Base-by-base conservation (phyloP, 2,329 filamentous ascomycete genomes). In the Diaporthe helianthi region DNA sequence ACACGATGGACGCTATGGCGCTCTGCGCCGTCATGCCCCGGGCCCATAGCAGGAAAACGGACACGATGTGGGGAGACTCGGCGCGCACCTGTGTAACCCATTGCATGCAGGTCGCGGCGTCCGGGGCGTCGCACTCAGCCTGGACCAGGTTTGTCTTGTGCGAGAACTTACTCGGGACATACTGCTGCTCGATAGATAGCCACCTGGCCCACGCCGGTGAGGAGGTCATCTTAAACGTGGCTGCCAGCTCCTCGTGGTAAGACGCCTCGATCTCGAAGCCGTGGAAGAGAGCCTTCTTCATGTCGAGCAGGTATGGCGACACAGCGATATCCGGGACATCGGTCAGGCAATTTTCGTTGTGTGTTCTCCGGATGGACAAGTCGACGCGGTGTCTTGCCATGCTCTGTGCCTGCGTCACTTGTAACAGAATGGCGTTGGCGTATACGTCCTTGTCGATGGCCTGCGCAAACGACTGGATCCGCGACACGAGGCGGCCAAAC, bases 21-120 rank as follows among this genome's bases (percentile, higher is more conserved):
- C 74, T 71, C 65, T 76, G 75, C 26, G 72, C 74, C 6, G 74
- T 76, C 75, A 76, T 76, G 31, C 74, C 75, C n/a, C 71, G 72
- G 2, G 75, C 75, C 75, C 75, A 75, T 29, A 76, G 71, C n/a
- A 76, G 65, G 26, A 75, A 76, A 0, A 71, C 72, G 12, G 72
- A 73, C 1, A 73, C 73, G 3, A 74, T 64, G n/a, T 73, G 64
- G 0, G 75, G 73, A 1, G 71, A 72, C 9, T 73, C 66, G 0
- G 60, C 46, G 17, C 71, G 72, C 67, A 74, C 73, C 67, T 76
- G 74, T 8, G 72, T 72, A 24, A 71, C 70, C 75, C 75, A 76
- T 22, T 76, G 74, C 69, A 76, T 47, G 49, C n/a, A 73, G 65
- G 69, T 76, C 68, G 70, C 74, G 24, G 73, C 71, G n/a, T 76